Evolutionary conservation across 2,329 filamentous ascomycete genomes (phyloP).

Genomic region (Fusarium annulatum): DNA sequence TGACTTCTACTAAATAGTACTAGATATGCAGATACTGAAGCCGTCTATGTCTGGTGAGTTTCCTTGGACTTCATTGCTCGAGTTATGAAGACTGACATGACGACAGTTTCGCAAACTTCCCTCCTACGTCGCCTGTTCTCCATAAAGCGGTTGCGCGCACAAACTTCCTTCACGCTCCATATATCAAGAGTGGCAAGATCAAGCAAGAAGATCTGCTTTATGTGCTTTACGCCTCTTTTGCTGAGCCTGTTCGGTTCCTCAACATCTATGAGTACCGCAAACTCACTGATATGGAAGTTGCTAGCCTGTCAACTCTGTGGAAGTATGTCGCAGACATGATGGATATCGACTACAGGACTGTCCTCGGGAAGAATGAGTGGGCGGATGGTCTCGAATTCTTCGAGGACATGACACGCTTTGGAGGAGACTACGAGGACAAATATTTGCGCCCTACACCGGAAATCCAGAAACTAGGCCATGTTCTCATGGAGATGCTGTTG

Average conservation of each 20-base stretch:
- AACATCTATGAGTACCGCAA: slow-evolving; percentile 75
- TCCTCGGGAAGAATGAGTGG: slow-evolving; percentile 55
- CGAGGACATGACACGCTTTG: slow-evolving; percentile 61
- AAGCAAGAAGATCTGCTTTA: slow-evolving; percentile 54
- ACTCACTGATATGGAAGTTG: slow-evolving; percentile 74
- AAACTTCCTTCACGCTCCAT: slow-evolving; percentile 54
- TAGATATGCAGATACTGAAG: slow-evolving; percentile 56
- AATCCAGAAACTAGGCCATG: slow-evolving; percentile 64
- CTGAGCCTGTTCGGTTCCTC: slow-evolving; percentile 73
- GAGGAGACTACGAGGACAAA: slow-evolving; percentile 66
- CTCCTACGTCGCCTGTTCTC: slow-evolving; percentile 45
- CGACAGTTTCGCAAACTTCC: slow-evolving; percentile 46
- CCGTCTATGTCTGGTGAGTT: slow-evolving; percentile 52
- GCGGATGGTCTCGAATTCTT: slow-evolving; percentile 63
- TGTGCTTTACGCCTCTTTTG: slow-evolving; percentile 67
- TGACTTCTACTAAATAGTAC: not conserved
- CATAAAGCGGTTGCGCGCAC: slow-evolving; percentile 54
- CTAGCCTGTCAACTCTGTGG: slow-evolving; percentile 76
- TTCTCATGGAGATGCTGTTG: slow-evolving; percentile 70
- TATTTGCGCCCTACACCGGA: slow-evolving; percentile 65
- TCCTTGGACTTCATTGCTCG: not conserved
- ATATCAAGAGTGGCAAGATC: slow-evolving; percentile 51
- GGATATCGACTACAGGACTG: slow-evolving; percentile 65
- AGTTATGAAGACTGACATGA: not conserved
- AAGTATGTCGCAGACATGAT: slow-evolving; percentile 77